Base-by-base conservation (phyloP, 2,329 filamentous ascomycete genomes). In the Gaeumannomyces tritici region DNA sequence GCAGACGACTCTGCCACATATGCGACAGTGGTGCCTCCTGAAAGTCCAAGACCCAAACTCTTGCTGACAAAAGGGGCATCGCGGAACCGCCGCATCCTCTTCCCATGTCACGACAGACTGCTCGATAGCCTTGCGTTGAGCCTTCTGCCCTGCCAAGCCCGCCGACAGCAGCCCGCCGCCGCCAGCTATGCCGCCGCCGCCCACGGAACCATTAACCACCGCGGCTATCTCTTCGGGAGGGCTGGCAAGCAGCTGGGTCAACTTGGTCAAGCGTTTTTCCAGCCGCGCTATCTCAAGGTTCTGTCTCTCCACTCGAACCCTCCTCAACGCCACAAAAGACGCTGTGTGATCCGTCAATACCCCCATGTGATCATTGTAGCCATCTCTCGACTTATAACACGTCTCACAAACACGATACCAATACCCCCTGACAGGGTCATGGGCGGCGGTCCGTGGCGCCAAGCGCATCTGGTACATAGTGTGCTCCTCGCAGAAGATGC, bases 381-480 rank as follows among this genome's bases (percentile, higher is more conserved):
- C 95, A 29, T 93, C 91, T 69, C 95, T 85, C 61, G 92, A 96
- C 77, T 97, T 98, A 77, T 95, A 99, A 76, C 95, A 99, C n/a
- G 95, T 98, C 77, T 99, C 95, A 72, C 95, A 99, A 2, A 98
- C 93, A 61, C 95, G 80, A 69, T 91, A 96, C 95, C 95, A 99
- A 68, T 91, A 84, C 9, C 95, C 95, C 65, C 93, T 81, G 1
- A 95, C 85, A 0, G 95, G 93, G 66, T 99, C 95, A 74, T 97
- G 91, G 63, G 88, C 84, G 4, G 95, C 95, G 33, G 92, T 89
- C 62, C 93, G 83, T 9, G 59, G 47, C 11, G 93, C 96, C 13
- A 99, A 81, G 79, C 96, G 97, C 90, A 98, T 98, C 77, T 99
- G 93, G 72, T 98, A 99, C 93, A 99, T 96, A 61, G 95, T 98